Percentiles rank a stretch among this genome's conserved stretches.
phyloP scores from a whole-genome alignment of 2,329 filamentous ascomycete species.

The Phialophora tarda region DNA sequence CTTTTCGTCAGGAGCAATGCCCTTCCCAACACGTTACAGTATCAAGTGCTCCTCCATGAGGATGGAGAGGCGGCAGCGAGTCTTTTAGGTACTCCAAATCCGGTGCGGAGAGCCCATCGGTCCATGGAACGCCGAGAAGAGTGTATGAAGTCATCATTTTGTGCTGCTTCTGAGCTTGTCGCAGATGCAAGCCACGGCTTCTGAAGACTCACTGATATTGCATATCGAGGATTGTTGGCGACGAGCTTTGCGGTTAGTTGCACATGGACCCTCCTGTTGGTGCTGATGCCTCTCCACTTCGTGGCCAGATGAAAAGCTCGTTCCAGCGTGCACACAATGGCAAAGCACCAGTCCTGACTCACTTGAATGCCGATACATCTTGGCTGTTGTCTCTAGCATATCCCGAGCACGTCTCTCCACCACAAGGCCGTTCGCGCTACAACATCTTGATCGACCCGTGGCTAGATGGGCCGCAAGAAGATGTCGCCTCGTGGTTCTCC shows the following conservation, averaged over 20 bases:
- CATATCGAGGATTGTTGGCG: background rate
- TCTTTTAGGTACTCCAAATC: background rate
- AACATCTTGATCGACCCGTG: conserved; percentile 71
- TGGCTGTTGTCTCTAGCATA: conserved; percentile 71
- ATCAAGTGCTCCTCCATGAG: background rate
- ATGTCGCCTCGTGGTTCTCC: conserved; percentile 69
- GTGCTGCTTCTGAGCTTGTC: background rate
- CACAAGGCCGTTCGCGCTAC: conserved; percentile 60
- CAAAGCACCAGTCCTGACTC: conserved; percentile 61
- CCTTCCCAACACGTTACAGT: background rate
- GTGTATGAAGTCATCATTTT: background rate
- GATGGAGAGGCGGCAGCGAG: background rate
- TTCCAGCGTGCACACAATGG: conserved; percentile 17
- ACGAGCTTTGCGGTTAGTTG: background rate
- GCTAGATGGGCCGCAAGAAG: conserved; percentile 66
- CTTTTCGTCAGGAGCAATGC: background rate
- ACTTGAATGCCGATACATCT: conserved; percentile 70
- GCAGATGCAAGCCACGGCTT: background rate
- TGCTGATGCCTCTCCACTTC: background rate
- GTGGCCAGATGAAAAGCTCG: conserved; percentile 7
- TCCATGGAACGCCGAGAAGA: background rate
- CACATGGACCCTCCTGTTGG: background rate
- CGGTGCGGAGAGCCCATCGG: background rate
- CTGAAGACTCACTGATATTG: background rate
- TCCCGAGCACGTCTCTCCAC: conserved; percentile 51